A percentile compares a stretch with the other conserved stretches of the same genome.
These are phyloP conservation scores for Inonotus obliquus DNA, from an alignment of 1,284 basidiomycete species.

Conservation along the genomic window DNA sequence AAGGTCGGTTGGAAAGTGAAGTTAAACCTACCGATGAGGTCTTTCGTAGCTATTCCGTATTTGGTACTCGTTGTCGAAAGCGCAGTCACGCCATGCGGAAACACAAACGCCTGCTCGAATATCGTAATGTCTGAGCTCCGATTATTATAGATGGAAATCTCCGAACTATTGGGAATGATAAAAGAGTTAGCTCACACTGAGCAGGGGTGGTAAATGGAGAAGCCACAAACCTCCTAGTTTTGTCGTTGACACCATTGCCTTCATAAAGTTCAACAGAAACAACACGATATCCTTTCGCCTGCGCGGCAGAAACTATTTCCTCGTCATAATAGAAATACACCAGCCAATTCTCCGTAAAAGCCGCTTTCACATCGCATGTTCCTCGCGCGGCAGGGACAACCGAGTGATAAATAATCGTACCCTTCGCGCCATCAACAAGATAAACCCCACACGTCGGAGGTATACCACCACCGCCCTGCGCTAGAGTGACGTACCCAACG, in stretches of 20 bases:
- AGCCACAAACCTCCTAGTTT: slow-evolving; percentile 59
- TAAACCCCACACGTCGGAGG: slow-evolving; percentile 56
- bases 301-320: slow-evolving; percentile 41
- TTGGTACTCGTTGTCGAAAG: slow-evolving; percentile 77
- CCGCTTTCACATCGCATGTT: slow-evolving; percentile 61
- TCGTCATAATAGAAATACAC: slow-evolving; percentile 80
- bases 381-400: slow-evolving; percentile 42
- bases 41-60: slow-evolving; percentile 84
- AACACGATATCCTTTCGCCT: slow-evolving; percentile 64
- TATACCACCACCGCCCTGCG: slow-evolving; percentile 22
- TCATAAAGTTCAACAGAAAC: slow-evolving; percentile 89
- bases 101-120: slow-evolving; percentile 68
- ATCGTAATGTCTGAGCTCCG: slow-evolving; percentile 48
- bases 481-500: slow-evolving; percentile 59
- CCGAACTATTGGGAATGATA: slow-evolving; percentile 47
- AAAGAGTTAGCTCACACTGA: neutral
- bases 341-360: slow-evolving; percentile 90
- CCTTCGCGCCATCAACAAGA: slow-evolving; percentile 76
- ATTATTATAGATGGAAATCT: slow-evolving; percentile 64
- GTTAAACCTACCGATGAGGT: slow-evolving; percentile 67
- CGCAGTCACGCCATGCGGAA: slow-evolving; percentile 64
- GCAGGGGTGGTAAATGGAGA: slow-evolving; percentile 11
- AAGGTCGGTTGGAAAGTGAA: neutral
- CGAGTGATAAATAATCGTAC: slow-evolving; percentile 67
- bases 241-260: slow-evolving; percentile 56